phyloP scores from a whole-genome alignment of 2,329 filamentous ascomycete genomes.

The Diaporthe nobilis region DNA sequence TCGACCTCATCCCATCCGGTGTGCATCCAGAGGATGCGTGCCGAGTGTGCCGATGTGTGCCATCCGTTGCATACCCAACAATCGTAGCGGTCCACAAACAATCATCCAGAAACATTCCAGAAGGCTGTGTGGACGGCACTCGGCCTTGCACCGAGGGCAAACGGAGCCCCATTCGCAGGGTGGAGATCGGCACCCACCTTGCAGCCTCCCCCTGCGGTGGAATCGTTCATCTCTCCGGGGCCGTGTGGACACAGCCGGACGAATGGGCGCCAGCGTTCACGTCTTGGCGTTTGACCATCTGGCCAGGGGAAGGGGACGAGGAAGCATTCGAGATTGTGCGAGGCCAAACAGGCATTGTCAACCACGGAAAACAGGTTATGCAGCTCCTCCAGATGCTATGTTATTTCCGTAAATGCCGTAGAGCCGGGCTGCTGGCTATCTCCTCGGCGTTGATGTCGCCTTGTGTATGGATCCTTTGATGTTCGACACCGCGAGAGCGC shows the following conservation, averaged over 20 bases:
- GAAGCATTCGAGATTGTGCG: constrained; percentile 16
- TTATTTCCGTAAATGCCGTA: constrained; percentile 19
- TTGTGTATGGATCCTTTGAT: background rate
- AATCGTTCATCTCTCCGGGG: constrained; percentile 24
- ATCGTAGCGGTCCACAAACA: background rate
- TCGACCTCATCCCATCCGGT: background rate
- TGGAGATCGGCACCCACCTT: constrained; percentile 28
- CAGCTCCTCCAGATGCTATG: background rate
- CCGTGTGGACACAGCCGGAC: constrained; percentile 21
- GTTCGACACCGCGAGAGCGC: background rate
- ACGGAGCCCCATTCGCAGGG: background rate
- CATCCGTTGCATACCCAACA: background rate
- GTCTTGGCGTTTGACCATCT: constrained; percentile 30
- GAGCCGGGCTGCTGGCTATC: background rate
- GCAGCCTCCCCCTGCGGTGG: constrained; percentile 31
- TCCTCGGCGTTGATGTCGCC: background rate
- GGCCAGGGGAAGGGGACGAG: constrained; percentile 19
- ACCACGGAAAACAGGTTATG: background rate
- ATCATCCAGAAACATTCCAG: constrained; percentile 27
- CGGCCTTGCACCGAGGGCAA: constrained; percentile 17
- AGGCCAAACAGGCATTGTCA: constrained; percentile 10
- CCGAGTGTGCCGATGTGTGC: constrained; percentile 3
- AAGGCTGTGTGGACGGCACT: constrained; percentile 10
- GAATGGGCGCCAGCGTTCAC: constrained; percentile 8
- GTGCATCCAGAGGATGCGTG: background rate